Evolutionary conservation across 306 rosid genomes (phyloP), one percentile per base, ranked within the genome.

Genomic region (Crataegus laevigata): DNA sequence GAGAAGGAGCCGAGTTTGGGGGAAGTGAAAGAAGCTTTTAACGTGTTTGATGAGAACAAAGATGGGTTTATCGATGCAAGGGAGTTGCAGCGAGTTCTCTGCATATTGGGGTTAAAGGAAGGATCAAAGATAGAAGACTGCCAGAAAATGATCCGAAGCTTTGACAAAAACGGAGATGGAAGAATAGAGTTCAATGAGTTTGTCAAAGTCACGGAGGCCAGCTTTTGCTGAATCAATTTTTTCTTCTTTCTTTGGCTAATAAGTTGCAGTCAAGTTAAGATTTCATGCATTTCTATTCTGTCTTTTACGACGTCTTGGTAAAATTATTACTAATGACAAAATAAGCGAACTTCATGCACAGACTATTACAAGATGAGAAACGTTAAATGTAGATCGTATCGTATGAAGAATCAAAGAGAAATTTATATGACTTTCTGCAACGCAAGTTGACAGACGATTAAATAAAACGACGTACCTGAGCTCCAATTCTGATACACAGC

Each of bases 11-110:
- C 98, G 6, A 90, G 97, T 74, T 64, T 91, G 69, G 91, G 83
- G 75, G 98, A 94, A 79, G 78, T 94, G 78, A 94, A 91, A 77
- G 85, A 87, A 71, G 96, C 97, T 78, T 94, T 94, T 75, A 87
- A 91, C 78, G 94, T 91, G 59, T 91, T 87, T 81, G 98, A 94
- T 85, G 76, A 73, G 81, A 94, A 91, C 80, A 76, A 79, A 77
- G 96, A 94, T 83, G 96, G 96, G 14, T 87, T 86, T 63, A 87
- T 94, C 61, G 97, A 87, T 83, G 96, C 83, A 28, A 17, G 25
- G 75, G 98, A 94, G 62, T 78, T 94, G 87, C 87, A 89, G 75
- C 84, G 89, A 77, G 91, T 89, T 78, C 76, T 94, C 10, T 52
- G 84, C 22, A 32, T 79, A 22, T 62, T 94, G 83, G 96, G 90